These are phyloP conservation scores for Triticum timopheevii DNA, from an alignment of 176 grass and related monocot genomes.

Conservation along the genomic window DNA sequence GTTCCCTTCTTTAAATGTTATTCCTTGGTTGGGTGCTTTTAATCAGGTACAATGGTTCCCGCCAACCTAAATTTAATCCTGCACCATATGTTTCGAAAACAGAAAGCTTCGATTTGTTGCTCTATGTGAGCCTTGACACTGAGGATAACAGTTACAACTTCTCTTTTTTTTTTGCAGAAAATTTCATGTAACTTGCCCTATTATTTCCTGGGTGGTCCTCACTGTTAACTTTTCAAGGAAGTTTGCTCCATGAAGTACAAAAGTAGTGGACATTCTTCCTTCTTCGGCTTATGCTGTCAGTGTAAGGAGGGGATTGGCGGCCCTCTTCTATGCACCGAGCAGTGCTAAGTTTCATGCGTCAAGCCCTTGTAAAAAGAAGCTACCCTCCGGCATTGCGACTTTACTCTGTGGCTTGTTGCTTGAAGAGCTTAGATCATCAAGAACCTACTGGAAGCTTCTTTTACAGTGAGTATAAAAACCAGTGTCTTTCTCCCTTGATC, in stretches of 20 bases:
- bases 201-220: neutral
- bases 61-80: neutral
- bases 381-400: neutral
- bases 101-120: neutral
- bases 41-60: neutral
- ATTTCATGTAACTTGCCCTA: neutral
- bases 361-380: conserved; percentile 22
- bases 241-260: conserved; percentile 30
- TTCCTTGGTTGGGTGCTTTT: neutral
- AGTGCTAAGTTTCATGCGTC: conserved; percentile 25
- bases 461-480: conserved; percentile 9
- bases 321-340: conserved; percentile 23
- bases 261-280: neutral
- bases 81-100: neutral
- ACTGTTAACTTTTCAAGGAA: neutral
- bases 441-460: conserved; percentile 1
- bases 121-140: neutral
- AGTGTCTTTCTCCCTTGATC: conserved; percentile 37
- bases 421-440: conserved; percentile 31
- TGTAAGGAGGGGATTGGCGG: neutral
- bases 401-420: conserved; percentile 30
- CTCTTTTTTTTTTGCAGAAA: neutral
- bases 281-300: conserved; percentile 12
- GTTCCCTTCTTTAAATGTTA: neutral
- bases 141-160: neutral